Evolutionary conservation across 306 rosid species (phyloP), one percentile per base, ranked within the genome.

Genomic region (Cucumis cinereus): DNA sequence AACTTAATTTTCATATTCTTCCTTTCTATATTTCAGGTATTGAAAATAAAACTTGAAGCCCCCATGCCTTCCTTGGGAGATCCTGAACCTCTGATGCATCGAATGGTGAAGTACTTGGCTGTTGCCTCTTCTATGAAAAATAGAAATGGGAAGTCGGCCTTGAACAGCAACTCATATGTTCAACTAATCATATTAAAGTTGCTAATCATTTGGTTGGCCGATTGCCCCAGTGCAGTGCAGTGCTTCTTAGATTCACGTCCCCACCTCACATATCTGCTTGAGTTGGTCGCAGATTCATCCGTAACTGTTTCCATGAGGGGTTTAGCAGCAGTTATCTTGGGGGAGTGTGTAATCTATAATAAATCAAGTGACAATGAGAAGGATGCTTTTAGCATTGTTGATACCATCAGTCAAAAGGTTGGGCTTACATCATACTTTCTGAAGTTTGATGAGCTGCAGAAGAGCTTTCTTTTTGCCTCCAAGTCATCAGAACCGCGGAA

Each of bases 201-300:
- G 86, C 90, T 94, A 74, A 83, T 89, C 74, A 89, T 87, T 53
- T 94, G 96, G 99, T 88, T 91, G 60, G 90, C 90, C 74, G 90
- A 92, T 82, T 92, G 85, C 85, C 93, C 97, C 41, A 82, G 56
- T 82, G 99, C 97, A 33, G 97, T 92, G 71, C 78, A 85, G 54
- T 94, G 97, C 87, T 92, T 91, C 81, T 88, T 94, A 66, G 97
- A 94, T 81, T 91, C 97, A 73, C 96, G 85, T 38, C 96, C 95
- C 63, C 99, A 94, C 80, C 89, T 90, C 73, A 92, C 97, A 33
- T 89, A 86, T 85, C 87, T 94, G 82, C 88, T 94, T 56, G 99
- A 94, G 89, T 79, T 92, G 85, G 86, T 90, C 70, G 86, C 90
- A 38, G 87, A 88, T 87, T 84, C 83, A 41, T 86, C 96, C 22